Base-by-base conservation (phyloP, 495 filamentous ascomycete genomes). In the Penicillium egyptiacum region DNA sequence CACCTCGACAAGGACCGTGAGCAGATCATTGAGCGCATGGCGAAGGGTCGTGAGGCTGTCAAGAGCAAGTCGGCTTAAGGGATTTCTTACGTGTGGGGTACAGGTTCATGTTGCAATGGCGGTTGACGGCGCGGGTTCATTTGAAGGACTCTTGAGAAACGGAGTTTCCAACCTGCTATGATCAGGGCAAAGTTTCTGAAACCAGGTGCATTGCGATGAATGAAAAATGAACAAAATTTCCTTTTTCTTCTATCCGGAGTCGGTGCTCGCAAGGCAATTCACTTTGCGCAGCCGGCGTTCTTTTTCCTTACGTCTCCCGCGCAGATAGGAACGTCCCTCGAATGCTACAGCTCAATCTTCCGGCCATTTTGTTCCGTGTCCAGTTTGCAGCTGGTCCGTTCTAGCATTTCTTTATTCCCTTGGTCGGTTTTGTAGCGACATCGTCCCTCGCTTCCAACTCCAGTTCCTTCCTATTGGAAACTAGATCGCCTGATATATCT, bases 1-100 rank as follows among this genome's bases (percentile, higher is more conserved):
- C 95, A 97, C 87, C 79, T 96, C 64, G 91, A 96, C 80, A 95
- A 96, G 88, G 94, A 99, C 79, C 89, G 94, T 67, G 93, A 98
- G 82, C 81, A 80, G 74, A 94, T 98, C 72, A 82, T 97, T 53
- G 91, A 91, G 80, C 86, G 93, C 76, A 86, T 85, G 72, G 82
- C 80, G 68, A 76, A 82, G 62, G 89, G 90, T 64, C 83, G 89
- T 60, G 88, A 91, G 79, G 71, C 72, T 48, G 70, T 62, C 63
- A 69, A 71, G 67, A 53, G 50, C 64, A 73, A 71, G 68, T 71
- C 68, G 35, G 61, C 70, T 68, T 73, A 75, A 69, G 63, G 55
- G 65, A 57, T 58, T 57, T 67, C 55, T 66, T 56, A 56, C 41
- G 60, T 65, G 65, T 62, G 56, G 64, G 62, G 70, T 69, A 65